These are phyloP conservation scores for Pholiota adiposa DNA, from an alignment of 1,284 basidiomycete species.

Conservation along the genomic window DNA sequence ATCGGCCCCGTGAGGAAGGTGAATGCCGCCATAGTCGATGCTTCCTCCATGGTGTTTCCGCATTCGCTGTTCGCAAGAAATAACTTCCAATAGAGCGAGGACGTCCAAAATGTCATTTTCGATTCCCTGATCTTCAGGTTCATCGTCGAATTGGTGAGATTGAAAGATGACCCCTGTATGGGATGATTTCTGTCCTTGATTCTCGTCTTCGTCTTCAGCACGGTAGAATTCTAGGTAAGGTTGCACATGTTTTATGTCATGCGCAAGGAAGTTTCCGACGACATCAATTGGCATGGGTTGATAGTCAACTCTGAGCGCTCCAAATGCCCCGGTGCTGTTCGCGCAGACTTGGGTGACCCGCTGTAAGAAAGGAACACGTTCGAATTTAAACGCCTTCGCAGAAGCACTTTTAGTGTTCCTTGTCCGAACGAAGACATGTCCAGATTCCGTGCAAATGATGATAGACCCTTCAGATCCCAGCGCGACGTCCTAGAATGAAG, in stretches of 20 bases:
- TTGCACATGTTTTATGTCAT: slow-evolving; percentile 70
- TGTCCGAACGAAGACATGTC: slow-evolving; percentile 89
- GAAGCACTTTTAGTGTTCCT: slow-evolving; percentile 51
- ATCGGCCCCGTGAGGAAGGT: slow-evolving; percentile 63
- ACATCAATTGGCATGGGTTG: slow-evolving; percentile 61
- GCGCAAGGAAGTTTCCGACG: slow-evolving; percentile 62
- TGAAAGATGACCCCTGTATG: not conserved
- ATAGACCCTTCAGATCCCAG: slow-evolving; percentile 88
- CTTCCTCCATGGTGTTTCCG: slow-evolving; percentile 22
- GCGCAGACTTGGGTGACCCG: slow-evolving; percentile 85
- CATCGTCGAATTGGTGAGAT: slow-evolving; percentile 36
- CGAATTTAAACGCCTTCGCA: slow-evolving; percentile 80
- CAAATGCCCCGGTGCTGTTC: slow-evolving; percentile 90
- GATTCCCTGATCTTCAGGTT: slow-evolving; percentile 44
- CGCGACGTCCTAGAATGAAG: slow-evolving; percentile 72
- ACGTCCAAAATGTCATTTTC: slow-evolving; percentile 55
- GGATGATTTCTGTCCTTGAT: not conserved
- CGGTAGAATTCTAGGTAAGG: slow-evolving; percentile 51
- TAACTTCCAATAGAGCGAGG: slow-evolving; percentile 40
- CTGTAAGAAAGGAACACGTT: slow-evolving; percentile 82
- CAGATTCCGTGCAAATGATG: slow-evolving; percentile 92
- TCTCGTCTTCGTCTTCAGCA: slow-evolving; percentile 1
- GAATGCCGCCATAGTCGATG: slow-evolving; percentile 21
- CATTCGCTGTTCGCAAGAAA: slow-evolving; percentile 35
- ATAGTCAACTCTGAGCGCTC: slow-evolving; percentile 82